Evolutionary conservation across 2,329 filamentous ascomycete genomes (phyloP).

Genomic region (Alternaria postmessia): DNA sequence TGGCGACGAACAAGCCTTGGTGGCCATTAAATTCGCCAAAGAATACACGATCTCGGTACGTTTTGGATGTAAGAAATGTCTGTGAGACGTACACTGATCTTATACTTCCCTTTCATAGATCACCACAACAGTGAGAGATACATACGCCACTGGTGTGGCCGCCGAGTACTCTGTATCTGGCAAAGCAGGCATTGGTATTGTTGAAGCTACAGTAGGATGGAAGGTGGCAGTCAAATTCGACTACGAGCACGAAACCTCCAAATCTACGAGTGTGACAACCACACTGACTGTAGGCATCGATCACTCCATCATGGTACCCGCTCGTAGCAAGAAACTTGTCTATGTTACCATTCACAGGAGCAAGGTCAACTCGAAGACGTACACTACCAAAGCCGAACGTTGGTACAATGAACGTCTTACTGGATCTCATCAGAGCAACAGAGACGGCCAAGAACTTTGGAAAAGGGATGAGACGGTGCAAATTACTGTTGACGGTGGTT

Average conservation of each 20-base stretch:
- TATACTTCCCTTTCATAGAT: neutral
- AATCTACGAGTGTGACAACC: neutral
- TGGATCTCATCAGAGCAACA: neutral
- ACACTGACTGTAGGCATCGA: neutral
- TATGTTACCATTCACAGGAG: neutral
- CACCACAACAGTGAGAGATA: neutral
- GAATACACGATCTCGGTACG: too few species aligned
- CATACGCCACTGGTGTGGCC: neutral
- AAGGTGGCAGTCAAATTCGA: neutral
- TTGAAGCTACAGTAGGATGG: neutral
- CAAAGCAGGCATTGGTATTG: neutral
- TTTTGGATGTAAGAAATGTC: too few species aligned
- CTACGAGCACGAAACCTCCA: neutral
- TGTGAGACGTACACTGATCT: too few species aligned
- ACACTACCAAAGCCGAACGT: neutral
- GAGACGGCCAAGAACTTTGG: neutral
- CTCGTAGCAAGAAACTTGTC: neutral
- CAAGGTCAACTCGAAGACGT: neutral
- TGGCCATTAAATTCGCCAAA: too few species aligned
- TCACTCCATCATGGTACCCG: neutral
- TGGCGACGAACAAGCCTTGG: neutral
- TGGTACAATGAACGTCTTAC: neutral
- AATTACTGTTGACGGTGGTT: neutral
- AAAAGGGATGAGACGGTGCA: neutral
- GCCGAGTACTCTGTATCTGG: neutral